phyloP scores from a whole-genome alignment of 768 basidiomycete genomes.

The Coprinopsis strossmayeri region DNA sequence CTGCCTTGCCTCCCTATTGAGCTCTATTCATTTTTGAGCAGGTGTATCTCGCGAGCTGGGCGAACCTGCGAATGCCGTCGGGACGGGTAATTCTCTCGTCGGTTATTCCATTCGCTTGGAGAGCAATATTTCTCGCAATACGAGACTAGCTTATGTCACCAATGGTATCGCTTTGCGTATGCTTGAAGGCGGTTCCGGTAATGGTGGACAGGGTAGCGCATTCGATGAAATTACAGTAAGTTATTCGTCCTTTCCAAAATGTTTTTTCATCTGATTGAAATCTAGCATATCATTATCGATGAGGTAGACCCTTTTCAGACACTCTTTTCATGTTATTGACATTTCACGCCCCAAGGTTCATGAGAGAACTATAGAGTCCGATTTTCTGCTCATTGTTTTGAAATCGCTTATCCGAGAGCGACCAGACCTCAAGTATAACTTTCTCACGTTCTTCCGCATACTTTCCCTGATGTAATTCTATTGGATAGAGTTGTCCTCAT shows the following conservation, averaged over 20 bases:
- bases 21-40: too few species aligned
- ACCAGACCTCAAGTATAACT: slow-evolving; percentile 72
- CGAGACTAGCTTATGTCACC: slow-evolving; percentile 78
- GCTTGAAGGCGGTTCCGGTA: slow-evolving; percentile 82
- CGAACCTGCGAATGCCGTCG: slow-evolving; percentile 72
- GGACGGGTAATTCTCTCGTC: slow-evolving; percentile 71
- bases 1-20: neutral
- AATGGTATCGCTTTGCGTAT: slow-evolving; percentile 95
- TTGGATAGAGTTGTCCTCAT: slow-evolving; percentile 76
- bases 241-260: neutral
- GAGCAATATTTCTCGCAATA: slow-evolving; percentile 74
- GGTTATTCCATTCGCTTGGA: slow-evolving; percentile 95
- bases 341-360: slow-evolving; percentile 56
- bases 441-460: neutral
- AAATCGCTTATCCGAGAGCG: slow-evolving; percentile 74
- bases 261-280: too few species aligned
- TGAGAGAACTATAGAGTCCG: slow-evolving; percentile 94
- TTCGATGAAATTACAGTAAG: slow-evolving; percentile 92
- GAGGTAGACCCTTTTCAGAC: slow-evolving; percentile 45
- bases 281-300: slow-evolving; percentile 89
- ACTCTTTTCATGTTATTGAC: neutral
- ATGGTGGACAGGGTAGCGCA: slow-evolving; percentile 64
- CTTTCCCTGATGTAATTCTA: slow-evolving; percentile 1
- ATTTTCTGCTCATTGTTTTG: slow-evolving; percentile 92
- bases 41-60: slow-evolving; percentile 88